Evolutionary conservation across 495 filamentous ascomycete genomes (phyloP), one percentile per base, ranked within the genome.

Genomic region (Penicillium verhagenii): DNA sequence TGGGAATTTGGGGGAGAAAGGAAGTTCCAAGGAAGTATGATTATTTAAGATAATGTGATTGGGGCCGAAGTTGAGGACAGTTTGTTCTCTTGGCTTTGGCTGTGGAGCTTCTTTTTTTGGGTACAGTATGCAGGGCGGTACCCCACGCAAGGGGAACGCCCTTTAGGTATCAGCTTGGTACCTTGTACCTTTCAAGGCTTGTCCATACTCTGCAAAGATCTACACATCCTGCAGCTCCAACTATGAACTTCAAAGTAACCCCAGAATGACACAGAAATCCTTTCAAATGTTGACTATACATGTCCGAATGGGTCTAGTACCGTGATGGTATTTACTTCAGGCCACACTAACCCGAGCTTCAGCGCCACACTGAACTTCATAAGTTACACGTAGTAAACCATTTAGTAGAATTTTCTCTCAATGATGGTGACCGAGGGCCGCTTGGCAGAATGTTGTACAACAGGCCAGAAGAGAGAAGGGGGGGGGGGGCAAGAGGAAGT

Each of bases 1-100:
- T 31, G 13, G 9, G 5, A n/a, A n/a, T 35, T n/a, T 35, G 6
- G 33, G 13, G 13, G 33, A n/a, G 16, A n/a, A 14, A 35, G 16
- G 33, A 52, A 21, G 11, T 21, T 42, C 6, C 10, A 14, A 14
- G 42, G 6, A n/a, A 26, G 16, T 23, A 47, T 37, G 19, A 53
- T 52, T 42, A 52, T 52, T 42, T 52, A 52, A 51, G 23, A 13
- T 5, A 43, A 40, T 7, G 13, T 33, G 26, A 33, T 38, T 20
- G 55, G 56, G 60, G 63, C 51, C 54, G 56, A 52, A 61, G 67
- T 64, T 69, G 50, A 78, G 75, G 75, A 74, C 75, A 78, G 75
- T 73, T 73, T 78, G 75, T 76, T 76, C 75, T 75, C 72, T 74
- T 56, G 64, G 58, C 60, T 43, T 7, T 52, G 61, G 52, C 50